phyloP scores from a whole-genome alignment of 2,329 filamentous ascomycete genomes.

The Macrophomina phaseolina region DNA sequence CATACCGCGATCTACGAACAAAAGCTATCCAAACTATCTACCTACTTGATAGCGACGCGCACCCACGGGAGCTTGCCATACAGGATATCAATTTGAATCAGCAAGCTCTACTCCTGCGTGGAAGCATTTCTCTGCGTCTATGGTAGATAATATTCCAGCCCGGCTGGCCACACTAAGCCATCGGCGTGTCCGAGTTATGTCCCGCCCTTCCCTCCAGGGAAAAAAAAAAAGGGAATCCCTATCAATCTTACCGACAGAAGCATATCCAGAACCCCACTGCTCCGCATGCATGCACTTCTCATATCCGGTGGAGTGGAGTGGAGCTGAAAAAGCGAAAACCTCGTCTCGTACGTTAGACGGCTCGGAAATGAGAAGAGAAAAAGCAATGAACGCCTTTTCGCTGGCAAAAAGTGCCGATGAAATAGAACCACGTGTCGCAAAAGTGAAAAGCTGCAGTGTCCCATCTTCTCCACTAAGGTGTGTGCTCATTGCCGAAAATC shows the following conservation, averaged over 20 bases:
- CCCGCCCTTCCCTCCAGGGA: not conserved
- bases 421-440: not conserved
- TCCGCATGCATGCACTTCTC: not conserved
- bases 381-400: slow-evolving; percentile 14
- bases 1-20: not conserved
- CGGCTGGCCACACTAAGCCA: not conserved
- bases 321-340: not conserved
- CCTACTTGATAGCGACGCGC: not conserved
- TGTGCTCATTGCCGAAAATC: slow-evolving; percentile 15
- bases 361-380: not conserved
- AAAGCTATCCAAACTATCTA: not conserved
- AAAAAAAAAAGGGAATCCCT: not conserved
- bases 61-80: not conserved
- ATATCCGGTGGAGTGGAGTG: slow-evolving; percentile 5
- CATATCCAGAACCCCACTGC: not conserved
- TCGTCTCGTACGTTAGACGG: not conserved
- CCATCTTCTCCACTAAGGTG: not conserved
- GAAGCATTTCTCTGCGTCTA: not conserved
- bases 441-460: slow-evolving; percentile 5
- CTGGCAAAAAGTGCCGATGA: slow-evolving; percentile 14
- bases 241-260: too few species aligned
- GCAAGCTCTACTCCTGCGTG: not conserved
- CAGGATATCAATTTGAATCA: slow-evolving; percentile 7
- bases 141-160: not conserved
- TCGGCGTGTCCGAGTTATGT: not conserved